A percentile compares a stretch with the other conserved stretches of the same genome.
These are phyloP conservation scores for Volvariella surrecta DNA, from an alignment of 1,284 basidiomycete genomes.

Conservation along the genomic window DNA sequence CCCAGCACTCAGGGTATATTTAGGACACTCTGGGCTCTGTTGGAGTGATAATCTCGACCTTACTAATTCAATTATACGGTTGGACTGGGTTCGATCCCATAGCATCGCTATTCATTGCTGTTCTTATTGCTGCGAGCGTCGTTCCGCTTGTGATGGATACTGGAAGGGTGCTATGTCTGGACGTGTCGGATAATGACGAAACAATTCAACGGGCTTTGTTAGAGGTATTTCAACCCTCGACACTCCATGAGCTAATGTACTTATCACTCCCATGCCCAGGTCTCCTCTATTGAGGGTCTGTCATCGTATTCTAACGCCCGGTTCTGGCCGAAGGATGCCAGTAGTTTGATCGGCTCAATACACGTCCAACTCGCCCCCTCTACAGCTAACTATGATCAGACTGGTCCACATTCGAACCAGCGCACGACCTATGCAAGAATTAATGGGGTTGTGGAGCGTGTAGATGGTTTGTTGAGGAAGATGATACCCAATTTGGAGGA, in stretches of 20 bases:
- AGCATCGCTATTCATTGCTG: slow-evolving; percentile 93
- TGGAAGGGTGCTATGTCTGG: slow-evolving; percentile 82
- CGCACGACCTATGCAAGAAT: slow-evolving; percentile 48
- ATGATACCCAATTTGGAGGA: slow-evolving; percentile 78
- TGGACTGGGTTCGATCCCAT: slow-evolving; percentile 99
- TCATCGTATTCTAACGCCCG: slow-evolving; percentile 74
- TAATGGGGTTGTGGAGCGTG: slow-evolving; percentile 67
- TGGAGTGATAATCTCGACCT: slow-evolving; percentile 96
- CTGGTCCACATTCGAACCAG: slow-evolving; percentile 39
- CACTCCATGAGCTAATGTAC: not conserved
- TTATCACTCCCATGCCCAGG: slow-evolving; percentile 15
- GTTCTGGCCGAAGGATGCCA: slow-evolving; percentile 96
- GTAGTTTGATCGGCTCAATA: slow-evolving; percentile 82
- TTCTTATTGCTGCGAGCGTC: slow-evolving; percentile 92
- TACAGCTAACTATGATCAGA: slow-evolving; percentile 44
- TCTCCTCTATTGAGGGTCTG: slow-evolving; percentile 63
- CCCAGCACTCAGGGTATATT: slow-evolving; percentile 6
- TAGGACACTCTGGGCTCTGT: slow-evolving; percentile 88
- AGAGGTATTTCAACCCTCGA: slow-evolving; percentile 46
- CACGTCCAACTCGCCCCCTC: slow-evolving; percentile 73
- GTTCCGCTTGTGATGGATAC: slow-evolving; percentile 93
- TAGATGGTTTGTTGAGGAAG: slow-evolving; percentile 62
- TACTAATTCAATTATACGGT: slow-evolving; percentile 95
- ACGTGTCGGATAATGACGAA: slow-evolving; percentile 65
- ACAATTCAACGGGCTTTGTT: slow-evolving; percentile 66